phyloP scores from a whole-genome alignment of 2,329 filamentous ascomycete species.

The Phialophora expanda region DNA sequence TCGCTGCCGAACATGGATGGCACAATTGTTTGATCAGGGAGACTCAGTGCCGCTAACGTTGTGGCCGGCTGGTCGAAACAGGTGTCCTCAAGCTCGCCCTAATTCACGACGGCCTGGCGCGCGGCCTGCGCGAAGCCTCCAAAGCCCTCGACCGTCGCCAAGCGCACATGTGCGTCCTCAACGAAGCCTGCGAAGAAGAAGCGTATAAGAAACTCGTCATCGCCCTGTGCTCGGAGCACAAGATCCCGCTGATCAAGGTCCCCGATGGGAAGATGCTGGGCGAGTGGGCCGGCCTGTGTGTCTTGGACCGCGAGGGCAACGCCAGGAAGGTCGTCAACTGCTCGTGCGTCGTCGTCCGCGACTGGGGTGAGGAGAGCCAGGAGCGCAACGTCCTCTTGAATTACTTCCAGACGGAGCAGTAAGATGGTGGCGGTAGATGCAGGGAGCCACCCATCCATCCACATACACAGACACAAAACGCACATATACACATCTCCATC shows the following conservation, averaged over 20 bases:
- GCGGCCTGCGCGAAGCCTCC: slow-evolving; percentile 96
- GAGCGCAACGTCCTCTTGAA: slow-evolving; percentile 99
- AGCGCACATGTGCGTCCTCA: slow-evolving; percentile 99
- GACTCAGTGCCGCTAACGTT: not conserved
- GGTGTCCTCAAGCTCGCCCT: slow-evolving; percentile 95
- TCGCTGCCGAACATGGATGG: not conserved
- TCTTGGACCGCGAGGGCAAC: slow-evolving; percentile 98
- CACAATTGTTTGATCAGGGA: not conserved
- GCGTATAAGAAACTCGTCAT: slow-evolving; percentile 99
- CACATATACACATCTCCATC: not conserved
- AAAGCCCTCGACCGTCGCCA: slow-evolving; percentile 98
- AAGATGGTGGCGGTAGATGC: slow-evolving; percentile 33
- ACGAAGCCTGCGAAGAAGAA: slow-evolving; percentile 99
- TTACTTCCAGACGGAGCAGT: slow-evolving; percentile 93
- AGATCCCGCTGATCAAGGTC: slow-evolving; percentile 99
- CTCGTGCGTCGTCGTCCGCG: slow-evolving; percentile 99
- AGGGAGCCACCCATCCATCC: not conserved
- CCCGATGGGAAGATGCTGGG: slow-evolving; percentile 99
- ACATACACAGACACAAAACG: not conserved
- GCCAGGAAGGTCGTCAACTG: slow-evolving; percentile 99
- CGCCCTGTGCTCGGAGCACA: slow-evolving; percentile 98
- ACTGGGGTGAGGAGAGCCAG: slow-evolving; percentile 99
- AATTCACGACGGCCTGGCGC: slow-evolving; percentile 99
- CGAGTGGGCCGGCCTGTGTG: slow-evolving; percentile 99
- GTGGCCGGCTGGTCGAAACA: slow-evolving; percentile 4